Base-by-base conservation (phyloP, 1,284 basidiomycete species). In the Leccinum pachyderme region DNA sequence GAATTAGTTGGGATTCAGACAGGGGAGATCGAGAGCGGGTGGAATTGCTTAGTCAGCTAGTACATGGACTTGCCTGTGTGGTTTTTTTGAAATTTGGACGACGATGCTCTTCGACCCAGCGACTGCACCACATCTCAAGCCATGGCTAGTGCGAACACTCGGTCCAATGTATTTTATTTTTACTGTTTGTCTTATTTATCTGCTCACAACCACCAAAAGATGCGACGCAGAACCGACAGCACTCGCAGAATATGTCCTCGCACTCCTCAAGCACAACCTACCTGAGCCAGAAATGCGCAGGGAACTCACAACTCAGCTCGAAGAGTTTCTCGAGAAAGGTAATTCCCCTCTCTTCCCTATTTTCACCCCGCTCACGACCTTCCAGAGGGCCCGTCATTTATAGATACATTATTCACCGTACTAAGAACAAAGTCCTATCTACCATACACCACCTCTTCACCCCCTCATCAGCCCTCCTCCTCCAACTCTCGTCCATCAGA, bases 161-260 rank as follows among this genome's bases (percentile, higher is more conserved):
- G 93, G 92, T 72, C 93, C 93, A 60, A 91, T 95, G 93, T 93
- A 27, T 7, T 13, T 33, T 39, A 27, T 0, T n/a, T 5, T 18
- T 18, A 18, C 18, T 18, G 18, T 18, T 1, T 18, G 1, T 18
- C 15, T 33, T 15, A 0, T 1, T 18, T n/a, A 6, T 11, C 57
- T 37, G 33, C 59, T 56, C 53, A 58, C 49, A 60, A 18, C 55
- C 41, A 47, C 54, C 33, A 35, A 27, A 67, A 97, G 94, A 78
- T 97, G 93, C 70, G 95, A 98, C 72, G 95, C 95, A 52, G 95
- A 98, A 71, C 95, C 95, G 25, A 87, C 89, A 32, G 93, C 95
- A 22, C 84, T 98, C 50, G 89, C 93, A 12, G 94, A 98, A 70
- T 98, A 98, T 70, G 89, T 98, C 62, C 82, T 97, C 49, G 95